Percentiles rank a stretch among this genome's conserved stretches.
phyloP scores from a whole-genome alignment of 2,329 filamentous ascomycete species.

The Paecilomyces dactylethromorphus region DNA sequence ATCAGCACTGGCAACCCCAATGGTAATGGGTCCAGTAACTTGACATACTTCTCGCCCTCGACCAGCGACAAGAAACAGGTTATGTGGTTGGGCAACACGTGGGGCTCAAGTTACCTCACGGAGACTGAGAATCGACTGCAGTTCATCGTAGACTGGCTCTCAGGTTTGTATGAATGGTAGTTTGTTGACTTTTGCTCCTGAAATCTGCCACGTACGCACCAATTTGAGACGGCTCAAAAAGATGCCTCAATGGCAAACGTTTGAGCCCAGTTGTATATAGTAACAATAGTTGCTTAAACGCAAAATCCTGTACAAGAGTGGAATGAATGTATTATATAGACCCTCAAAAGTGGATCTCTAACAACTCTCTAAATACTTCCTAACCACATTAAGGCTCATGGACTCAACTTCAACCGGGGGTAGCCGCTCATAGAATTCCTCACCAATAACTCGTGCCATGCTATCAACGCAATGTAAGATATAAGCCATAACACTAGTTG shows the following conservation, averaged over 20 bases:
- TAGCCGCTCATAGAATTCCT: not conserved
- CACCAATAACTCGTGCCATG: not conserved
- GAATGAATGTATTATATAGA: not conserved
- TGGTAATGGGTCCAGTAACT: conserved; percentile 13
- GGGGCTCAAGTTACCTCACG: not conserved
- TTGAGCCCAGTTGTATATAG: no score
- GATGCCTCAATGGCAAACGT: not conserved
- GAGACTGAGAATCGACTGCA: not conserved
- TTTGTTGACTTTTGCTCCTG: not conserved
- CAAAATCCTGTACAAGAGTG: not conserved
- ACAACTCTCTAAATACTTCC: not conserved
- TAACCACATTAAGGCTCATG: not conserved
- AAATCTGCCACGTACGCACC: not conserved
- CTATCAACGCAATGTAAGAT: not conserved
- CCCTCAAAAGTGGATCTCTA: not conserved
- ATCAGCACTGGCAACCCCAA: conserved; percentile 24
- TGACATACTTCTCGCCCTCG: conserved; percentile 34
- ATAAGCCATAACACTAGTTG: not conserved
- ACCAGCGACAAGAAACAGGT: conserved; percentile 3
- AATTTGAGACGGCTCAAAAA: not conserved
- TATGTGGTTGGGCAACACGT: conserved; percentile 12
- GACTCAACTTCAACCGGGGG: not conserved
- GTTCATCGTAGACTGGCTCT: not conserved
- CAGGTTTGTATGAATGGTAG: not conserved
- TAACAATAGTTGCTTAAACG: not conserved